Evolutionary conservation across 108 stramenopile species (phyloP), one percentile per base, ranked within the genome.

Genomic region (Stephanodiscus triporus): DNA sequence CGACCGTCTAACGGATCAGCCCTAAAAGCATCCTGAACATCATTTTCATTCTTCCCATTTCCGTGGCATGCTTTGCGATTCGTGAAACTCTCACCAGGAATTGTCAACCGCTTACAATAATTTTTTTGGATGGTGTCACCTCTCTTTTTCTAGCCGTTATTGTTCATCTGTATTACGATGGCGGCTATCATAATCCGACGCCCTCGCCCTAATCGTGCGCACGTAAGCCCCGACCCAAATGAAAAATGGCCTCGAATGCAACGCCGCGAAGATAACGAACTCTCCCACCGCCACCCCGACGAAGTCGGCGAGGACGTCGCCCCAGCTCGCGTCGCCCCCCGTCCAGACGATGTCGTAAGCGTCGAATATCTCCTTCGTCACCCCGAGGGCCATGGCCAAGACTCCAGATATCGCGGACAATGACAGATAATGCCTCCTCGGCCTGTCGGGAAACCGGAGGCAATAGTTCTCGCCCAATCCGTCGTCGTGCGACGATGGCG

Each of bases 231-330:
- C 4, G 5, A 34, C 4, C 32, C 2, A 34, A 34, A 34, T 2
- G 32, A 34, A 2, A 34, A 2, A 2, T 5, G 32, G 5, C 32
- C 32, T 34, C 32, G 5, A 34, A 34, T 34, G 32, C 32, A 34
- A 5, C 32, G 32, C 32, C 32, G 5, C 32, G 32, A 34, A 34
- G 32, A 34, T 34, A 2, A 34, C 32, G 32, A 34, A 34, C 32
- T 34, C 32, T 43, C 63, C 74, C 32, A 75, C 11, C 20, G 61
- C 38, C 29, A 61, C 58, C 10, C 74, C 74, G 17, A 77, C 37
- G 34, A 63, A 30, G 64, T 77, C 76, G 9, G 76, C 76, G 53
- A 77, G 24, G 32, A 77, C 22, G 70, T 77, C 76, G 2, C 30
- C 67, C 61, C 60, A 64, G 53, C 53, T 63, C 4, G 76, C 38